Base-by-base conservation (phyloP, 140 eudicot genomes). In the Senecio squalidus region DNA sequence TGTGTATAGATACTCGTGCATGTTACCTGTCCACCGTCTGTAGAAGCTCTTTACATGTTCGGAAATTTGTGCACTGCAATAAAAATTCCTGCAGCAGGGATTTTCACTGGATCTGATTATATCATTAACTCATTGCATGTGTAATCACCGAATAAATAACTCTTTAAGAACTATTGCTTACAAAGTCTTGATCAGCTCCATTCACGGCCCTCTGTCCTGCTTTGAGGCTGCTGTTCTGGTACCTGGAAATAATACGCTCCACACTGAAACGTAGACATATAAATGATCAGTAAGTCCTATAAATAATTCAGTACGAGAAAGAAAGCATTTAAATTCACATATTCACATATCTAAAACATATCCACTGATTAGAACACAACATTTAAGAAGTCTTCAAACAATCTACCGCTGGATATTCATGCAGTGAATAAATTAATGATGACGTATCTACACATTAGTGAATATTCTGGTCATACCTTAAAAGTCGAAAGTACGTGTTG, bases 21-120 rank as follows among this genome's bases (percentile, higher is more conserved):
- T 3, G 31, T 45, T 71, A 46, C 73, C 62, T 72, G 36, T 64
- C 62, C 47, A 50, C 62, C 22, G n/a, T 49, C 14, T 58, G 50
- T 60, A 58, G 60, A 58, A 65, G 73, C 57, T 57, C 56, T 46
- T 33, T 66, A 63, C 67, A 52, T 26, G 72, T 34, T 40, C 43
- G 45, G 53, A 36, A 58, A 10, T 22, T 38, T 57, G 25, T 29
- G 60, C 61, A 48, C 56, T 64, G 55, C 39, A 33, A 8, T 8
- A 40, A 13, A 28, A 33, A 7, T 29, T 65, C 66, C 60, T 38
- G 59, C 1, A 21, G 34, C 21, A 50, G 33, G 21, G 38, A 39
- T 29, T 34, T 48, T 18, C 20, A 63, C 23, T 4, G 44, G 33
- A 53, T 27, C 33, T 10, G n/a, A 28, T 38, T 50, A n/a, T 24